Base-by-base conservation (phyloP, 2,329 filamentous ascomycete genomes). In the Aspergillus aculeatinus region DNA sequence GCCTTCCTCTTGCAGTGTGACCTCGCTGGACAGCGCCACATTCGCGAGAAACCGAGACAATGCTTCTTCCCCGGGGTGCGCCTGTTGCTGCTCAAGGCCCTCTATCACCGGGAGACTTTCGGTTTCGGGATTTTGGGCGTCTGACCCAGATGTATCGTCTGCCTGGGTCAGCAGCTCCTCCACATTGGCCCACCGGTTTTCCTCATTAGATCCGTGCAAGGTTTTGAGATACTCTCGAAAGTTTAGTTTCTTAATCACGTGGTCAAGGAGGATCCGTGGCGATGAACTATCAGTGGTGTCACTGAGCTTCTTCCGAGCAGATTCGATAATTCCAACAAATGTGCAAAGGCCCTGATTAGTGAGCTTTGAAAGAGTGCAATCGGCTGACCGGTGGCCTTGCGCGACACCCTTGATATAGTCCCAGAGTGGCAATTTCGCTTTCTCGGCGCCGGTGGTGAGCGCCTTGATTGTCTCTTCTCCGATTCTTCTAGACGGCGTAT, bases 31-130 rank as follows among this genome's bases (percentile, higher is more conserved):
- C n/a, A 99, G 79, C 0, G 92, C 87, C 11, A 97, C 88, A 67
- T 96, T 97, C 11, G 92, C 88, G n/a, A 99, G 81, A 67, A 98
- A 98, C 11, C 85, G 85, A 3, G 89, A 87, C 1, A 97, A 81
- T 1, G 86, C 81, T 59, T 91, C 89, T 59, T 86, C 84, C 1
- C 81, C 77, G 61, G 71, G 61, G 31, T 81, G 79, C 4, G 78
- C 72, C 55, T 75, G 63, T 48, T 81, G 75, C 66, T 96, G 91
- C 52, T 88, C 81, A 3, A 92, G 66, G 1, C 87, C 88, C 14
- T 94, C 89, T 14, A 97, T 85, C 27, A 84, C 79, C 0, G 92
- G 84, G 12, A 88, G 76, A 6, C 77, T 73, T 53, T 86, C 82
- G 39, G 82, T 79, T 19, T 79, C 74, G 12, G 77, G 71, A 21